Percentiles rank a stretch among this genome's conserved stretches.
Evolutionary conservation across 1,139 yeast genomes (phyloP).

Genomic region (Yamadazyma jaroonii): DNA sequence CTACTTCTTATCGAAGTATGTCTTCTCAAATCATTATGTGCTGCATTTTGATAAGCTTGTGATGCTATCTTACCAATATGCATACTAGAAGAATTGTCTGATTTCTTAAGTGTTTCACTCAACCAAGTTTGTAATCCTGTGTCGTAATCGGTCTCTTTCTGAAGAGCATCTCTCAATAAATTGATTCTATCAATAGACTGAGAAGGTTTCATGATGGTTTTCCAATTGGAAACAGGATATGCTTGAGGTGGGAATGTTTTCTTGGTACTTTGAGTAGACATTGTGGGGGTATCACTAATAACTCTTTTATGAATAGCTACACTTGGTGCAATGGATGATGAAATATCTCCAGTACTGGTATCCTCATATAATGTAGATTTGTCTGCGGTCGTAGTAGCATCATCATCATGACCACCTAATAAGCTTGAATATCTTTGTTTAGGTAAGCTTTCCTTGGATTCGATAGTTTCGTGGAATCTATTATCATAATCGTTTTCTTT

Average conservation of each 20-base stretch:
- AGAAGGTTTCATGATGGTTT: conserved; percentile 39
- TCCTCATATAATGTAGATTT: conserved; percentile 3
- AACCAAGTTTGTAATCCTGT: conserved; percentile 52
- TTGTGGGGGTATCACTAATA: conserved; percentile 10
- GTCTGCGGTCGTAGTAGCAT: conserved; percentile 3
- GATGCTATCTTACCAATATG: conserved; percentile 47
- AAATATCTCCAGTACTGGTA: conserved; percentile 1
- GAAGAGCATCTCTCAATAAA: conserved; percentile 40
- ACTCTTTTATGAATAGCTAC: conserved; percentile 9
- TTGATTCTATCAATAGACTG: conserved; percentile 43
- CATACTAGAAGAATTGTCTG: conserved; percentile 32
- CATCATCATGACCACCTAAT: conserved; percentile 15
- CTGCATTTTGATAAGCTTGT: conserved; percentile 46
- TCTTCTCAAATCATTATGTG: conserved; percentile 43
- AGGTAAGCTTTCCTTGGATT: conserved; percentile 17
- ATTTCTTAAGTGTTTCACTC: conserved; percentile 33
- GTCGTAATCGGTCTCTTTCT: conserved; percentile 37
- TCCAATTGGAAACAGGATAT: conserved; percentile 45
- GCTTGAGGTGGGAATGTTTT: conserved; percentile 16
- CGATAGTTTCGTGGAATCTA: conserved; percentile 31
- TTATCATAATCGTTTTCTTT: conserved; percentile 20
- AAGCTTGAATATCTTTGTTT: conserved; percentile 24
- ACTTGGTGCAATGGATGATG: conserved; percentile 13
- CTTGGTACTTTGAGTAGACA: conserved; percentile 8
- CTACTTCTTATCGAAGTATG: conserved; percentile 41